Evolutionary conservation across 768 basidiomycete species (phyloP).

Genomic region (Filobasidium wieringae): DNA sequence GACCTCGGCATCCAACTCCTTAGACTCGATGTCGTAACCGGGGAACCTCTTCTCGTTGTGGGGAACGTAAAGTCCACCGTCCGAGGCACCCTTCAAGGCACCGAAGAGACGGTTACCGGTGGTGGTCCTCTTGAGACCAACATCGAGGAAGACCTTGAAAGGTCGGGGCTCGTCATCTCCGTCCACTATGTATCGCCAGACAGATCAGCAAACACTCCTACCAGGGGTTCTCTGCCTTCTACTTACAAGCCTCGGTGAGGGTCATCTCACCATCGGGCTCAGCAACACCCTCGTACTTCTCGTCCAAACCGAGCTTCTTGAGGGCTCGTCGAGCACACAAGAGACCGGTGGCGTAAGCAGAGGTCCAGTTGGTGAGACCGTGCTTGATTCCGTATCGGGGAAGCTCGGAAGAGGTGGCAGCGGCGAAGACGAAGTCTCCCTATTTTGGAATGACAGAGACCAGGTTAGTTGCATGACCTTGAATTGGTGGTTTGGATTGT

Average conservation of each 20-base stretch:
- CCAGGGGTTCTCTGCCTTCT: neutral
- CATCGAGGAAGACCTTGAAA: constrained; percentile 99
- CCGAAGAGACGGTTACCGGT: constrained; percentile 96
- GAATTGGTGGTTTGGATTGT: too few species aligned
- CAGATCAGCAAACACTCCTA: neutral
- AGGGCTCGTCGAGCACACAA: constrained; percentile 88
- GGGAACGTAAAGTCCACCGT: constrained; percentile 95
- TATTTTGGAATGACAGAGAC: too few species aligned
- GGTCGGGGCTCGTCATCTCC: constrained; percentile 92
- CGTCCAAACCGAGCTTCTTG: constrained; percentile 86
- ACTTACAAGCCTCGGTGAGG: constrained; percentile 56
- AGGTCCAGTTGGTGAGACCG: constrained; percentile 97
- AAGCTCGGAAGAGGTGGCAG: constrained; percentile 82
- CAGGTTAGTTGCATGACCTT: too few species aligned
- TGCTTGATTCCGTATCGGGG: constrained; percentile 94
- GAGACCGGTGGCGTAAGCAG: constrained; percentile 95
- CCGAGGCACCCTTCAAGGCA: constrained; percentile 95
- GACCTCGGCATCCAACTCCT: constrained; percentile 84
- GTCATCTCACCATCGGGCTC: constrained; percentile 80
- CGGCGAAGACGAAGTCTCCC: constrained; percentile 83
- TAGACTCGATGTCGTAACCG: constrained; percentile 84
- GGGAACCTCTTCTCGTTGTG: constrained; percentile 98
- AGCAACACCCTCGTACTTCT: constrained; percentile 89
- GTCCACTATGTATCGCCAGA: constrained; percentile 31
- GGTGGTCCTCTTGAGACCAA: constrained; percentile 93